These are phyloP conservation scores for Epichloe aotearoae DNA, from an alignment of 2,329 filamentous ascomycete genomes.

Conservation along the genomic window DNA sequence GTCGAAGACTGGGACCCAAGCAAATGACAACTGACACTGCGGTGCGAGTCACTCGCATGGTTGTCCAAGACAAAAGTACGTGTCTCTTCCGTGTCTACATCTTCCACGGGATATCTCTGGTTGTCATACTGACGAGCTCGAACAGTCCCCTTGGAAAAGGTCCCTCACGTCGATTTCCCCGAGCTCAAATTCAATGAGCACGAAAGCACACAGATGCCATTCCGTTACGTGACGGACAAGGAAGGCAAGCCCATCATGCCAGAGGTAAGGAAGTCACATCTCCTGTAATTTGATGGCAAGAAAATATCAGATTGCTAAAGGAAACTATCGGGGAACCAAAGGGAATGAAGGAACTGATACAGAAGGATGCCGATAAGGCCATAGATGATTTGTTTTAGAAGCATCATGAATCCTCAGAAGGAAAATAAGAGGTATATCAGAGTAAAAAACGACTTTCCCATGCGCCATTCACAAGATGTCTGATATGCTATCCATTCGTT, in stretches of 20 bases:
- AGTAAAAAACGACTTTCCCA: not conserved
- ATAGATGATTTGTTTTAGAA: slow-evolving; percentile 68
- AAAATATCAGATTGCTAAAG: slow-evolving; percentile 11
- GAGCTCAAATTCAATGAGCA: slow-evolving; percentile 83
- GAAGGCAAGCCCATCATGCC: slow-evolving; percentile 83
- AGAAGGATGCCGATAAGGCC: slow-evolving; percentile 84
- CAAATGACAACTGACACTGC: slow-evolving; percentile 99
- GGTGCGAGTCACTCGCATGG: slow-evolving; percentile 80
- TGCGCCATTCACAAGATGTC: not conserved
- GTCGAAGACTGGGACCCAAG: slow-evolving; percentile 74
- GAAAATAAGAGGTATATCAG: not conserved
- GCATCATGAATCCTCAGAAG: not conserved
- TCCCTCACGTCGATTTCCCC: slow-evolving; percentile 74
- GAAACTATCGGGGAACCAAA: slow-evolving; percentile 20
- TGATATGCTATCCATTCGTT: not conserved
- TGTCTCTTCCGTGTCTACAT: slow-evolving; percentile 2
- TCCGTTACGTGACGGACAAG: slow-evolving; percentile 74
- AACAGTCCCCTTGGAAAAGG: slow-evolving; percentile 61
- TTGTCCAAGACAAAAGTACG: slow-evolving; percentile 72
- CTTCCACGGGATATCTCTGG: not conserved
- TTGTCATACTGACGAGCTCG: not conserved
- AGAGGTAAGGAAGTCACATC: slow-evolving; percentile 42
- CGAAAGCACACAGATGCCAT: slow-evolving; percentile 95
- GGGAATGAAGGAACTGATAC: slow-evolving; percentile 93
- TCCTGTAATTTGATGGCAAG: not conserved